Base-by-base conservation (phyloP, 1,139 yeast genomes). In the Sugiyamaella sp. region DNA sequence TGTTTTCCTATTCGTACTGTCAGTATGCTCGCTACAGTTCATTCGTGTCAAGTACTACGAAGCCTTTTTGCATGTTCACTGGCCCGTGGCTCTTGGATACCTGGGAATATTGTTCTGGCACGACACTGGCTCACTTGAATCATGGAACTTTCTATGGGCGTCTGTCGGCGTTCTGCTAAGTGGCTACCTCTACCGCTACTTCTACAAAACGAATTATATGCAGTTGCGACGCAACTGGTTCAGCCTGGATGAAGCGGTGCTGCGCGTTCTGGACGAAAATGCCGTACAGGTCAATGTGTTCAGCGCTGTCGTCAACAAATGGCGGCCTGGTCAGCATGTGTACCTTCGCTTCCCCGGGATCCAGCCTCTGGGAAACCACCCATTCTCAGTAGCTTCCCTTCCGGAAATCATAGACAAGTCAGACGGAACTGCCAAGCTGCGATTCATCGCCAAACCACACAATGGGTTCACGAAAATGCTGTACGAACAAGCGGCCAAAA, bases 261-360 rank as follows among this genome's bases (percentile, higher is more conserved):
- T 78, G 59, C 60, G 63, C 43, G 66, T 67, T 49, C 57, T 74
- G 25, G 68, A 68, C 14, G 71, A 70, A 37, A 68, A 68, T 12
- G 72, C 75, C 1, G 78, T 74, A 56, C 78, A 80, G 63, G 67
- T 82, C 2, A 55, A 68, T 3, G 71, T 83, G 17, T 69, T 68
- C 20, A 75, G 77, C 53, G 63, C 69, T 9, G 67, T 70, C 12
- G 51, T 60, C 21, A 66, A 77, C 41, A 63, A 63, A 16, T 82
- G 87, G 86, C 62, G 54, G 29, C 83, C 87, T 0, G 87, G 88
- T 21, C 86, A 83, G 60, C 88, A 83, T 66, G 71, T 82, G 17
- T 81, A 73, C 62, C 69, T 83, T 29, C 72, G 85, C 59, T 76
- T 81, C 59, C 70, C 72, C 2, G 80, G 79, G 0, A 63, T 75